Evolutionary conservation across 2,329 filamentous ascomycete species (phyloP), one percentile per base, ranked within the genome.

Genomic region (Alternaria rosae): DNA sequence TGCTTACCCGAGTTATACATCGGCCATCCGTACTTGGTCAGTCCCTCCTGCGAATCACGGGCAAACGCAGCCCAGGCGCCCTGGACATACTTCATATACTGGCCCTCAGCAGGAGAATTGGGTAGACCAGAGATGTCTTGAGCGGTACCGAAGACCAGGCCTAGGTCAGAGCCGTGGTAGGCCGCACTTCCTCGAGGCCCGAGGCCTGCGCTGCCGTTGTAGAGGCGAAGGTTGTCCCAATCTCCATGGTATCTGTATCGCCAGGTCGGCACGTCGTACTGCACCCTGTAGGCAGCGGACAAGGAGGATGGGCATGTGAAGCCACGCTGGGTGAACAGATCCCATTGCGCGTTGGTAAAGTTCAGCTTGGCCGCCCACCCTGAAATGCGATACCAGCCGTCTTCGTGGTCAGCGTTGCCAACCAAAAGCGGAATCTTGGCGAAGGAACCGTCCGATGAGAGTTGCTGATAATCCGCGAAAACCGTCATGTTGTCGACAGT

Each of bases 171-270:
- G 7, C 71, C 75, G 47, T 81, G 79, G 54, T 80, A 81, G 12
- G 78, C 75, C 4, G 72, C 77, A 54, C 76, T 73, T 53, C 77
- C 77, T 45, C 55, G 66, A 13, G 69, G 59, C 6, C 67, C 64
- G 11, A 74, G 64, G 13, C 72, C 70, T 30, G 69, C 70, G 54
- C 59, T 70, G 20, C 66, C 50, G 21, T 77, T 76, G 41, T 75
- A 76, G 4, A 79, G 68, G 8, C 75, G 70, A 15, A 78, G 66
- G 43, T 78, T 79, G 17, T 71, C 69, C 67, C 73, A 79, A 54
- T 78, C 75, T 6, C 76, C 79, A 23, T 73, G 68, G 59, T 79
- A 81, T 15, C 76, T 68, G 53, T 79, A 81, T 10, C 78, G 73
- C 70, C 75, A 81, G 1, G 77, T 79, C 1, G 76, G 70, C 0